Conservation (phyloP, 2,329 filamentous ascomycete genomes). For the Stachybotrys echinatus region DNA sequence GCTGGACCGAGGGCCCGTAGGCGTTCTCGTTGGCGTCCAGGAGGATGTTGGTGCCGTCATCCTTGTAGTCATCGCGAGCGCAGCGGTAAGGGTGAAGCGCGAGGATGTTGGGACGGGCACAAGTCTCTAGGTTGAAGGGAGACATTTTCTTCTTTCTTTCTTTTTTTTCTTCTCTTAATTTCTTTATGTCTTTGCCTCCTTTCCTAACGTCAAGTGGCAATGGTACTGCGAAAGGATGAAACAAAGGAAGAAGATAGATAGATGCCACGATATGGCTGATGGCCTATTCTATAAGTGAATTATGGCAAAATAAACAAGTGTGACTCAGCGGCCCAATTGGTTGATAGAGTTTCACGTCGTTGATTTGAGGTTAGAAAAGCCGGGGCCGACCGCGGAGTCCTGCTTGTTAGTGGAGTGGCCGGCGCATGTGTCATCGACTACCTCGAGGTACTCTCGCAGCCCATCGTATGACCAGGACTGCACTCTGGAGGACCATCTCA, state of each 20-base stretch:
- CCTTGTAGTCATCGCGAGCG: conserved; percentile 93
- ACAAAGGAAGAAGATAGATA: too few species aligned
- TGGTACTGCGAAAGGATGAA: too few species aligned
- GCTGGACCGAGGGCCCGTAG: conserved; percentile 72
- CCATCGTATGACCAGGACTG: not conserved
- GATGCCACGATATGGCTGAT: too few species aligned
- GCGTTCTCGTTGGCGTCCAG: conserved; percentile 98
- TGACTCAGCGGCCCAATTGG: not conserved
- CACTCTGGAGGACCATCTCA: too few species aligned
- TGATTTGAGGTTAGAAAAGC: not conserved
- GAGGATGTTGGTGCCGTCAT: conserved; percentile 91
- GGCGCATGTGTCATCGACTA: not conserved
- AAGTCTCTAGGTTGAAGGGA: conserved; percentile 68
- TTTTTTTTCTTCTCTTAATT: too few species aligned
- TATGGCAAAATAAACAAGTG: not conserved
- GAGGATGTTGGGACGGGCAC: conserved; percentile 72
- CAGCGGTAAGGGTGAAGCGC: conserved; percentile 74
- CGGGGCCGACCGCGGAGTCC: not conserved
- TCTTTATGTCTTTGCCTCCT: too few species aligned
- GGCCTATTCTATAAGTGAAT: too few species aligned
- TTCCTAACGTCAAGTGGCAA: too few species aligned
- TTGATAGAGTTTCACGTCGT: not conserved
- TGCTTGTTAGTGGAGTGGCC: not conserved
- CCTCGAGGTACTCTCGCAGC: too few species aligned
- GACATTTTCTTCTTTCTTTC: too few species aligned